A percentile compares a stretch with the other conserved stretches of the same genome.
Conservation (phyloP, 495 filamentous ascomycete species). For the Halenospora varia region DNA sequence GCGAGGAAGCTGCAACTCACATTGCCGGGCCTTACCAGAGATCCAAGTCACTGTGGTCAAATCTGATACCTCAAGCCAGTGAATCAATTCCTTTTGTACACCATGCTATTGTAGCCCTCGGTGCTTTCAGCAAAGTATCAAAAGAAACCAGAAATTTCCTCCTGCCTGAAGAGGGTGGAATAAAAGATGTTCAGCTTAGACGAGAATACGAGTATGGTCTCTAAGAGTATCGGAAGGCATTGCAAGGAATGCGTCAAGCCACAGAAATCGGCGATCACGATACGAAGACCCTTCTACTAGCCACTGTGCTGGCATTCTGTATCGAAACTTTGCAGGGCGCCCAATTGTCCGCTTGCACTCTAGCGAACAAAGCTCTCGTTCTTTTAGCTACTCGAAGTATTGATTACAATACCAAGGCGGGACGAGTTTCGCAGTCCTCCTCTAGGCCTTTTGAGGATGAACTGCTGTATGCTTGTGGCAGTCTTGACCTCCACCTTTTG, state of each 20-base stretch:
- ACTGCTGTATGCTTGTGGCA: background rate
- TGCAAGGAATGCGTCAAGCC: background rate
- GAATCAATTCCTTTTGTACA: background rate
- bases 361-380: background rate
- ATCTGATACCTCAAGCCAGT: background rate
- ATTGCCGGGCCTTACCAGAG: background rate
- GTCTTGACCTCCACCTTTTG: background rate
- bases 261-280: background rate
- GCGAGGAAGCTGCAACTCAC: background rate
- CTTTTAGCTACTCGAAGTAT: background rate
- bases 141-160: background rate
- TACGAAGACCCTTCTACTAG: background rate
- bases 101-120: background rate
- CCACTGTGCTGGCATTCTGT: slow-evolving; percentile 4
- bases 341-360: background rate
- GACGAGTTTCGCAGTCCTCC: background rate
- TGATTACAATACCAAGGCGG: background rate
- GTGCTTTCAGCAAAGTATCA: background rate
- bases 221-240: background rate
- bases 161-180: background rate
- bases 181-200: background rate
- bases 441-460: background rate
- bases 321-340: slow-evolving; percentile 4
- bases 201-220: background rate
- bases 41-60: background rate